Conservation (phyloP, 1,139 yeast genomes). For the Suhomyces yuchorum region DNA sequence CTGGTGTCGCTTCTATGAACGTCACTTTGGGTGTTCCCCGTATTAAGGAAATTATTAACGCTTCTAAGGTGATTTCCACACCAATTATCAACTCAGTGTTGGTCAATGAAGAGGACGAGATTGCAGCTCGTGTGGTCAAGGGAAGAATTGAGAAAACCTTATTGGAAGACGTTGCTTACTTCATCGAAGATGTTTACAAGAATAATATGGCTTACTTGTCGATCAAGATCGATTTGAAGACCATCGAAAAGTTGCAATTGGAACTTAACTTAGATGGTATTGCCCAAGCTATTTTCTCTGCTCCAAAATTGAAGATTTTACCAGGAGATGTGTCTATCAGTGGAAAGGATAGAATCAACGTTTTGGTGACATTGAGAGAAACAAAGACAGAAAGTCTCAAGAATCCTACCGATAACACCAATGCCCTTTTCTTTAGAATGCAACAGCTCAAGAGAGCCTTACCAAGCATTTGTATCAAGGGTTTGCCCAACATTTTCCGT, state of each 20-base stretch:
- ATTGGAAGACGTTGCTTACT: slow-evolving; percentile 81
- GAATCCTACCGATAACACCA: slow-evolving; percentile 49
- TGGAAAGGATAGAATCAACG: slow-evolving; percentile 71
- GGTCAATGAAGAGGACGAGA: slow-evolving; percentile 91
- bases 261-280: slow-evolving; percentile 86
- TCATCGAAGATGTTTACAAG: slow-evolving; percentile 90
- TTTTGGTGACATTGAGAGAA: slow-evolving; percentile 67
- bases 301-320: slow-evolving; percentile 86
- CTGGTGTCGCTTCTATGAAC: slow-evolving; percentile 99
- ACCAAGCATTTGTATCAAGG: slow-evolving; percentile 89
- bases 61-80: slow-evolving; percentile 91
- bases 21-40: slow-evolving; percentile 99
- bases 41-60: slow-evolving; percentile 96
- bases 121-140: slow-evolving; percentile 97
- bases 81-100: slow-evolving; percentile 95
- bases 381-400: slow-evolving; percentile 41
- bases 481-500: slow-evolving; percentile 85
- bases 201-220: slow-evolving; percentile 78
- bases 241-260: slow-evolving; percentile 87
- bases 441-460: slow-evolving; percentile 84
- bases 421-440: slow-evolving; percentile 81
- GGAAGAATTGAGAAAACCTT: slow-evolving; percentile 95
- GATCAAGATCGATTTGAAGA: slow-evolving; percentile 76
- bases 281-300: slow-evolving; percentile 76
- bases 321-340: slow-evolving; percentile 70